These are phyloP conservation scores for Aspergillus pseudotamarii DNA, from an alignment of 2,329 filamentous ascomycete species.

Conservation along the genomic window DNA sequence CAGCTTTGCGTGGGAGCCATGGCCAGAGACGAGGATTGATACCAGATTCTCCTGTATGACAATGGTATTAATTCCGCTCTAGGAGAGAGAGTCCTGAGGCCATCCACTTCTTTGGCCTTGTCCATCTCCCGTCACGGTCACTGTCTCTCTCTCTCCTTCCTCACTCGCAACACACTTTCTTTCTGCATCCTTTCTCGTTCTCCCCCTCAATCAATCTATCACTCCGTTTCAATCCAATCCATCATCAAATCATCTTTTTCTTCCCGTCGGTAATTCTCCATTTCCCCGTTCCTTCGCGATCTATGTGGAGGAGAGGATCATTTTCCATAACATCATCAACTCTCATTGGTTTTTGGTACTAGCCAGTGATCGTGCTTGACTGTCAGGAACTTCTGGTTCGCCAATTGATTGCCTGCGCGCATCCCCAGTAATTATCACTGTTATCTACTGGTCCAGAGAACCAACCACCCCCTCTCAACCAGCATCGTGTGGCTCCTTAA, in stretches of 20 bases:
- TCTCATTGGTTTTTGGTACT: conserved; percentile 21
- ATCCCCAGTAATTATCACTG: conserved; percentile 29
- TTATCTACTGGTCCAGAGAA: conserved; percentile 19
- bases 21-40: background rate
- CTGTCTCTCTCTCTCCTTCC: conserved; percentile 3
- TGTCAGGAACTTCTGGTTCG: conserved; percentile 40
- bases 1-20: background rate
- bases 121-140: conserved; percentile 6
- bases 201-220: background rate
- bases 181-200: background rate
- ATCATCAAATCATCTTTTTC: conserved; percentile 4
- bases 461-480: conserved; percentile 18
- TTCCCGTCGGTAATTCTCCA: background rate
- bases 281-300: background rate
- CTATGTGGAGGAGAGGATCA: conserved; percentile 10
- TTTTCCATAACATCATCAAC: conserved; percentile 7
- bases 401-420: conserved; percentile 38
- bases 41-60: conserved; percentile 2
- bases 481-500: conserved; percentile 15
- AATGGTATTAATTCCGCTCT: conserved; percentile 5
- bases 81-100: conserved; percentile 12
- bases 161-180: conserved; percentile 1
- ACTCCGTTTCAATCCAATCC: conserved; percentile 7
- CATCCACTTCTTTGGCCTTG: conserved; percentile 2
- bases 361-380: conserved; percentile 27